These are phyloP conservation scores for Aspergillus tamarii DNA, from an alignment of 2,329 filamentous ascomycete species.

Conservation along the genomic window DNA sequence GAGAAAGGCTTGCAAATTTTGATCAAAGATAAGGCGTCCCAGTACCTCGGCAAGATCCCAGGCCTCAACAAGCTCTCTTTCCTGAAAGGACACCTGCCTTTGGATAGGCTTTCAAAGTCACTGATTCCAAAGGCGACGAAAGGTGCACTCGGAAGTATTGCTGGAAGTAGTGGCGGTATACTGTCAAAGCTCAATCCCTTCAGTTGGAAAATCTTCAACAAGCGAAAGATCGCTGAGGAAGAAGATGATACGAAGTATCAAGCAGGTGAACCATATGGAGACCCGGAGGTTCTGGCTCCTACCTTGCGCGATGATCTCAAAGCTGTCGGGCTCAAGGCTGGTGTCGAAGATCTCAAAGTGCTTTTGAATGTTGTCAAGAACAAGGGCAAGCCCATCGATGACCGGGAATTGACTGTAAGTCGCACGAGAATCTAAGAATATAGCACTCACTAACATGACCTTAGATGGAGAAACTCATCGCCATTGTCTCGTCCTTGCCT, in stretches of 20 bases:
- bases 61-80: background rate
- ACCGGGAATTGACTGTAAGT: constrained; percentile 13
- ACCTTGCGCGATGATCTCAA: constrained; percentile 70
- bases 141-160: constrained; percentile 11
- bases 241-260: constrained; percentile 19
- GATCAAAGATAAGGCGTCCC: background rate
- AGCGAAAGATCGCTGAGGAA: constrained; percentile 13
- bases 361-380: constrained; percentile 14
- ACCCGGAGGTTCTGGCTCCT: constrained; percentile 59
- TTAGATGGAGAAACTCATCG: constrained; percentile 15
- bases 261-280: constrained; percentile 13
- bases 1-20: background rate
- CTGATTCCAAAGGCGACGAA: background rate
- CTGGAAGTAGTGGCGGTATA: constrained; percentile 10
- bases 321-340: constrained; percentile 63
- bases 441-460: background rate
- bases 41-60: constrained; percentile 2
- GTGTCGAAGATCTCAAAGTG: constrained; percentile 10
- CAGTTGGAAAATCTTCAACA: constrained; percentile 12
- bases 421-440: background rate
- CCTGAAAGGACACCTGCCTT: background rate
- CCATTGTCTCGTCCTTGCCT: constrained; percentile 9
- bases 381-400: constrained; percentile 16
- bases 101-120: background rate
- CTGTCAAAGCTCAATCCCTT: constrained; percentile 12